Percentiles rank a stretch among this genome's conserved stretches.
These are phyloP conservation scores for Phalaenopsis aphrodite DNA, from an alignment of 106 monocot species.

Conservation along the genomic window DNA sequence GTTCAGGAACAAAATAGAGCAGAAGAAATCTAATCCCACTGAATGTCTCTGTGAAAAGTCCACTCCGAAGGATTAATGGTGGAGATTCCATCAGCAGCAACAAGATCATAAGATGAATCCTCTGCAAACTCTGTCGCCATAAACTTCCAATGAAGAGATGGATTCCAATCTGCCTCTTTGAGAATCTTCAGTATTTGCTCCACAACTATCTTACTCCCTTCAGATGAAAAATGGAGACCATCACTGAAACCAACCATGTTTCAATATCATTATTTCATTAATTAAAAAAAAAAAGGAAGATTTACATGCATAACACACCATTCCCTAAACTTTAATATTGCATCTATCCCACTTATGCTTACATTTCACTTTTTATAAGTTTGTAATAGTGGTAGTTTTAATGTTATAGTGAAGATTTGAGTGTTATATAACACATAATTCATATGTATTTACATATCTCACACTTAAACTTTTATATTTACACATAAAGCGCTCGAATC, in stretches of 20 bases:
- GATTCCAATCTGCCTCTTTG: constrained; percentile 64
- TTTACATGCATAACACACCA: too few relatives aligned
- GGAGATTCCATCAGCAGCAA: constrained; percentile 43
- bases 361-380: too few relatives aligned
- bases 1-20: background rate
- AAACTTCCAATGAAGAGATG: constrained; percentile 63
- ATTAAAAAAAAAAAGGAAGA: too few relatives aligned
- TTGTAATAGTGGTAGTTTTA: too few relatives aligned
- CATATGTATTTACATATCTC: too few relatives aligned
- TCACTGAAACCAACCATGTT: constrained; percentile 40
- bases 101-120: constrained; percentile 61
- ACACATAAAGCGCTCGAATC: too few relatives aligned
- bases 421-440: too few relatives aligned
- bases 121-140: constrained; percentile 75
- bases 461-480: too few relatives aligned
- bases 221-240: constrained; percentile 57
- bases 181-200: constrained; percentile 61
- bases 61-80: constrained; percentile 57
- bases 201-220: constrained; percentile 74
- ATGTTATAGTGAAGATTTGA: too few relatives aligned
- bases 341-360: too few relatives aligned
- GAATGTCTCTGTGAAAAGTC: constrained; percentile 45
- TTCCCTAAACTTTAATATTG: too few relatives aligned
- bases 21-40: constrained; percentile 37
- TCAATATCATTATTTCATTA: background rate